These are phyloP conservation scores for Fusarium goolgardi DNA, from an alignment of 2,329 filamentous ascomycete genomes.

Conservation along the genomic window DNA sequence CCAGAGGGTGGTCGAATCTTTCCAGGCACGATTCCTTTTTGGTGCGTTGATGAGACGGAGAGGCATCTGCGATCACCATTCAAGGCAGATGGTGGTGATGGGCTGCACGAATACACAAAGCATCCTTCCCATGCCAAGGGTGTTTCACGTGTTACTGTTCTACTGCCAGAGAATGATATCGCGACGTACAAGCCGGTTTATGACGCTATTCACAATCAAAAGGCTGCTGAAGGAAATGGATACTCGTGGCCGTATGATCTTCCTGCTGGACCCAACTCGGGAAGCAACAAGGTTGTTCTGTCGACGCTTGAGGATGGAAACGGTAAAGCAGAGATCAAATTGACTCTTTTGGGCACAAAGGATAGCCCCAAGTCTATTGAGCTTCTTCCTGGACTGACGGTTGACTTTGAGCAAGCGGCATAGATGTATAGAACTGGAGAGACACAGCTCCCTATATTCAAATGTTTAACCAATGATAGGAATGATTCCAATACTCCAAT, in stretches of 20 bases:
- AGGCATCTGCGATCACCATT: slow-evolving; percentile 66
- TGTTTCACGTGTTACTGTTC: slow-evolving; percentile 58
- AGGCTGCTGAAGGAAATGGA: background rate
- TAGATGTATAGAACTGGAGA: background rate
- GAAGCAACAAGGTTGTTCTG: slow-evolving; percentile 30
- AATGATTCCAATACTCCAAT: too few relatives aligned
- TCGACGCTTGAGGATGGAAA: slow-evolving; percentile 10
- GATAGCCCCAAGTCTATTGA: slow-evolving; percentile 41
- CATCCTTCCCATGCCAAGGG: slow-evolving; percentile 67
- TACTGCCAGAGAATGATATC: slow-evolving; percentile 45
- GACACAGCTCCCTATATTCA: background rate
- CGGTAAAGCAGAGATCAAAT: slow-evolving; percentile 30
- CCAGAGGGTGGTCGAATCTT: slow-evolving; percentile 43
- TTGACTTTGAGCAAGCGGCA: slow-evolving; percentile 35
- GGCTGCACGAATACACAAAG: slow-evolving; percentile 41
- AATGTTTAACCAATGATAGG: too few relatives aligned
- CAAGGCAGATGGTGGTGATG: slow-evolving; percentile 38
- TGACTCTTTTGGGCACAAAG: slow-evolving; percentile 41
- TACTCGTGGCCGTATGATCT: slow-evolving; percentile 39
- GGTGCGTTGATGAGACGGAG: slow-evolving; percentile 72
- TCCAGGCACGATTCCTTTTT: slow-evolving; percentile 70
- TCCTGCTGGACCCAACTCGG: slow-evolving; percentile 28
- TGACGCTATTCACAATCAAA: slow-evolving; percentile 45
- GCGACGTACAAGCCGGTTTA: slow-evolving; percentile 42
- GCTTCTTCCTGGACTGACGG: slow-evolving; percentile 39